phyloP scores from a whole-genome alignment of 192 early-diverging fungal species.

The Coemansia sp. region DNA sequence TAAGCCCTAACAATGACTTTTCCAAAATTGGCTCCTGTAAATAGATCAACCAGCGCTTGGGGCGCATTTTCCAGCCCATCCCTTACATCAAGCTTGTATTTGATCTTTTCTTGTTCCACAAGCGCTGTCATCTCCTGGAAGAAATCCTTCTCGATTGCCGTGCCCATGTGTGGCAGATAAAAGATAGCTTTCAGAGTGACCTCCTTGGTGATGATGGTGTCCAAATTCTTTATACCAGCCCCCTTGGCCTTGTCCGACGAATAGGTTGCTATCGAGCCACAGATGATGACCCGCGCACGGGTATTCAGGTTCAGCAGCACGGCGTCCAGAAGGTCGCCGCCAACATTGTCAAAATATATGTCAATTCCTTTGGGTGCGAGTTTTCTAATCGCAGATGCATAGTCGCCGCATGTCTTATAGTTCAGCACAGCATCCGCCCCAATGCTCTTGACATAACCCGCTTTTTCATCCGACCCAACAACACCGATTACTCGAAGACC shows the following conservation, averaged over 20 bases:
- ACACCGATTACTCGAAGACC: conserved; percentile 84
- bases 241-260: conserved; percentile 32
- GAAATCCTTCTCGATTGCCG: conserved; percentile 45
- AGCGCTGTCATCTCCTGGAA: conserved; percentile 58
- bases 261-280: conserved; percentile 80
- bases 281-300: conserved; percentile 67
- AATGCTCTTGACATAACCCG: conserved; percentile 63
- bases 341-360: conserved; percentile 85
- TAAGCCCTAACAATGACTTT: conserved; percentile 63
- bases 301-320: conserved; percentile 64
- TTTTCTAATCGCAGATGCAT: conserved; percentile 56
- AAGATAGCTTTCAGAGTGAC: conserved; percentile 10
- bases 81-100: conserved; percentile 59
- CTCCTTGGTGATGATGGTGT: conserved; percentile 58
- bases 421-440: conserved; percentile 88
- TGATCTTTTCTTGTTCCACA: conserved; percentile 63
- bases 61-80: conserved; percentile 71
- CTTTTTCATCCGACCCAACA: conserved; percentile 84
- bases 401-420: conserved; percentile 77
- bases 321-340: conserved; percentile 77
- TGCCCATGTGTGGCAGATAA: conserved; percentile 33
- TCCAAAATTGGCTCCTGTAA: conserved; percentile 71
- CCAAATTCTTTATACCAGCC: conserved; percentile 63
- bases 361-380: conserved; percentile 80
- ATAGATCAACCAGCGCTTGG: conserved; percentile 62